Conservation (phyloP, 257 asterid genomes). For the Petrea volubilis region DNA sequence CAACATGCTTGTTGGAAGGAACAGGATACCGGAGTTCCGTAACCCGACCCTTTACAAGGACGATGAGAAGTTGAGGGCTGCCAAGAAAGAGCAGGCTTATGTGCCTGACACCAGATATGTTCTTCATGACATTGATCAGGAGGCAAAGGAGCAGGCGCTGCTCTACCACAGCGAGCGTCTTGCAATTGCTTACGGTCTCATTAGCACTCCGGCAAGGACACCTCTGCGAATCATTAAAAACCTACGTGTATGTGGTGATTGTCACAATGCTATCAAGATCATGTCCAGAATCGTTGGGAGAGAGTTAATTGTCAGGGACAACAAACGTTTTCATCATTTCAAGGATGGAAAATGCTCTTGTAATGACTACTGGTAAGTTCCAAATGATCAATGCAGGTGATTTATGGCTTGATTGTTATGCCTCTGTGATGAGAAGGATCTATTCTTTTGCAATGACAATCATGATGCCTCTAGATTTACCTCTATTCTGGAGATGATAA, state of each 20-base stretch:
- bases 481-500: not conserved
- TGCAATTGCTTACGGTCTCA: slow-evolving; percentile 92
- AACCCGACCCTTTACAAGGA: slow-evolving; percentile 80
- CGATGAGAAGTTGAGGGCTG: slow-evolving; percentile 84
- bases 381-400: not conserved
- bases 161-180: slow-evolving; percentile 94
- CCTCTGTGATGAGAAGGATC: slow-evolving; percentile 4
- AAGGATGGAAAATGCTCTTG: slow-evolving; percentile 95
- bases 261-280: slow-evolving; percentile 92
- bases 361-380: slow-evolving; percentile 84
- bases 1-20: slow-evolving; percentile 90
- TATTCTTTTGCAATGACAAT: slow-evolving; percentile 8
- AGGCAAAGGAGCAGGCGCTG: slow-evolving; percentile 96
- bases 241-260: slow-evolving; percentile 87
- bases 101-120: slow-evolving; percentile 95
- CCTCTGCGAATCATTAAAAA: slow-evolving; percentile 88
- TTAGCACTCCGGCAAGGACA: slow-evolving; percentile 89
- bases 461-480: slow-evolving; percentile 1
- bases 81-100: slow-evolving; percentile 84
- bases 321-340: slow-evolving; percentile 91
- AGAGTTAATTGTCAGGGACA: slow-evolving; percentile 86
- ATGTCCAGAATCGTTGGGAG: slow-evolving; percentile 98
- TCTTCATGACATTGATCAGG: slow-evolving; percentile 97
- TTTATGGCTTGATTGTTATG: slow-evolving; percentile 8
- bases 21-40: slow-evolving; percentile 71